phyloP scores from a whole-genome alignment of 2,329 filamentous ascomycete species.

The Cladosporium sp. region DNA sequence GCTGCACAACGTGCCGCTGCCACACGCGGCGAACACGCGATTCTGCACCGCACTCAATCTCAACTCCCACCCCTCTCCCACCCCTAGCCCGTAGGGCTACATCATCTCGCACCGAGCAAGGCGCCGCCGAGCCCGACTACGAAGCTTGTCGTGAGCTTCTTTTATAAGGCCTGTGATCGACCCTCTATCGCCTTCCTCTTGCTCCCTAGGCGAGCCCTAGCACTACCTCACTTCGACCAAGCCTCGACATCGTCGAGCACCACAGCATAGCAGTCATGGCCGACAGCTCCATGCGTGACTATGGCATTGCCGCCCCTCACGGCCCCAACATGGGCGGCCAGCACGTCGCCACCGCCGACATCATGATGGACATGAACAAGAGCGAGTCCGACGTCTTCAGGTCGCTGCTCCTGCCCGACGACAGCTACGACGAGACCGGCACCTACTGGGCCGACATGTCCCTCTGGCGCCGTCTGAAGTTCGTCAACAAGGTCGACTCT shows the following conservation, averaged over 20 bases:
- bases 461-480: slow-evolving; percentile 60
- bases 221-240: not conserved
- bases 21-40: slow-evolving; percentile 11
- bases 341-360: slow-evolving; percentile 38
- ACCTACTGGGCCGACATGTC: slow-evolving; percentile 91
- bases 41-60: slow-evolving; percentile 1
- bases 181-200: slow-evolving; percentile 1
- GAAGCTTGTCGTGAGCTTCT: slow-evolving; percentile 12
- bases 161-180: not conserved
- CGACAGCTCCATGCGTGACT: slow-evolving; percentile 39
- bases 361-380: slow-evolving; percentile 42
- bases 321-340: slow-evolving; percentile 41
- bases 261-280: slow-evolving; percentile 15
- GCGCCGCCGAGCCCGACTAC: slow-evolving; percentile 5
- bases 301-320: slow-evolving; percentile 43
- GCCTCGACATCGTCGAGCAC: not conserved
- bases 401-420: slow-evolving; percentile 76
- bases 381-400: slow-evolving; percentile 63
- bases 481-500: slow-evolving; percentile 68
- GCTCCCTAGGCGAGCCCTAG: not conserved
- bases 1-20: slow-evolving; percentile 10
- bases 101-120: slow-evolving; percentile 8
- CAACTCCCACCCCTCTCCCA: not conserved
- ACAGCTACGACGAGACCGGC: slow-evolving; percentile 75
- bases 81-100: slow-evolving; percentile 4